These are phyloP conservation scores for Tritrichomonas foetus DNA, from an alignment of 208 protist genomes.

Conservation along the genomic window DNA sequence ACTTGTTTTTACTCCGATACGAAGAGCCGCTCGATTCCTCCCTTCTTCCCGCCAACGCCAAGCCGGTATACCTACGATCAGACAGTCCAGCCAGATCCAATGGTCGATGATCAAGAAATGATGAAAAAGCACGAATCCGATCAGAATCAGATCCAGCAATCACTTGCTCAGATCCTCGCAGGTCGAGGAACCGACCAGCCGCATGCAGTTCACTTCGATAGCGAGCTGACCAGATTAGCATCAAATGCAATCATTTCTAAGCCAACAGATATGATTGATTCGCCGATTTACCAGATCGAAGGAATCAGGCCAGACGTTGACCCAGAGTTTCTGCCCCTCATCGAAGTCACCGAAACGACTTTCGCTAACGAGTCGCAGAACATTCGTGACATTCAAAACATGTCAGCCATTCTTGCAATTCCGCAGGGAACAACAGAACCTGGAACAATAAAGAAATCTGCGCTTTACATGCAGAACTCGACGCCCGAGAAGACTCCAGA, in stretches of 20 bases:
- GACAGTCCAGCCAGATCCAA: neutral
- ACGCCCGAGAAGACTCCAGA: too few relatives aligned
- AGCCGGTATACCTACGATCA: neutral
- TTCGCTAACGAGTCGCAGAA: too few relatives aligned
- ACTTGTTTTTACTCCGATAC: neutral
- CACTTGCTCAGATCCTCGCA: neutral
- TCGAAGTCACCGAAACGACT: neutral
- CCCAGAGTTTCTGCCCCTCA: conserved; percentile 18
- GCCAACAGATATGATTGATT: neutral
- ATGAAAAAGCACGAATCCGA: neutral
- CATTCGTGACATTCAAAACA: too few relatives aligned
- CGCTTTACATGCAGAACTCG: too few relatives aligned
- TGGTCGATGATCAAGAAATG: neutral
- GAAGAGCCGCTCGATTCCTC: neutral
- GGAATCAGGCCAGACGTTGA: neutral
- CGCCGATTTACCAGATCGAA: neutral
- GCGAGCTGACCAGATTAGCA: neutral
- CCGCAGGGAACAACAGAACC: too few relatives aligned
- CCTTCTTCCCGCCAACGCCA: neutral
- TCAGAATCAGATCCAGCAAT: neutral
- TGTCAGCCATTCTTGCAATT: too few relatives aligned
- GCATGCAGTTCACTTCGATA: neutral
- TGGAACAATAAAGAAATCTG: too few relatives aligned
- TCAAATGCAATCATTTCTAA: neutral
- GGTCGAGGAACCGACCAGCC: neutral